These are phyloP conservation scores for Massariosphaeria phaeospora DNA, from an alignment of 495 filamentous ascomycete species.

Conservation along the genomic window DNA sequence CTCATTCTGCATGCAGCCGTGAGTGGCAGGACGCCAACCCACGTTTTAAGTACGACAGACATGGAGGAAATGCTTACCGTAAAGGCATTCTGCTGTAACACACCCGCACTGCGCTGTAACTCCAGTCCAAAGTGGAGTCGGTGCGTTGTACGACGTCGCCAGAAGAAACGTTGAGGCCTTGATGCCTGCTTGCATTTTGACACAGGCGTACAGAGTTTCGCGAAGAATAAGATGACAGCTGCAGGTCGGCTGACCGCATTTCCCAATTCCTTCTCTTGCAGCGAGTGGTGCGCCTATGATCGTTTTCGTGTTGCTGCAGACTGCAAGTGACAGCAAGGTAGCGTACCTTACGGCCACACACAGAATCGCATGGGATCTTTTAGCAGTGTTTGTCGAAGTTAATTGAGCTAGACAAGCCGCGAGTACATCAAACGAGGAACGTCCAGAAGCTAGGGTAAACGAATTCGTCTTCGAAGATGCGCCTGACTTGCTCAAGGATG, in stretches of 20 bases:
- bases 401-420: not conserved
- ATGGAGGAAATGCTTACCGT: constrained; percentile 20
- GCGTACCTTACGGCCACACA: not conserved
- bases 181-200: constrained; percentile 27
- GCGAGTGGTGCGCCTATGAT: not conserved
- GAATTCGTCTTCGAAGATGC: constrained; percentile 97
- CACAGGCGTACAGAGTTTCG: constrained; percentile 17
- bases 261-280: constrained; percentile 22
- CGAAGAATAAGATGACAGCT: constrained; percentile 21
- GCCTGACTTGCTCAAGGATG: constrained; percentile 89
- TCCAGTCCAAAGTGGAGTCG: constrained; percentile 17
- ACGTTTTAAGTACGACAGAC: constrained; percentile 20
- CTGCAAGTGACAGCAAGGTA: constrained; percentile 22
- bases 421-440: constrained; percentile 65
- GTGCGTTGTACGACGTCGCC: constrained; percentile 21
- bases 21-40: constrained; percentile 21
- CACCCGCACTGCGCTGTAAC: constrained; percentile 30
- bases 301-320: constrained; percentile 5
- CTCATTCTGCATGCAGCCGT: constrained; percentile 16
- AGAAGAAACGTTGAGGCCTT: constrained; percentile 13
- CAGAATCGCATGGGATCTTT: constrained; percentile 7
- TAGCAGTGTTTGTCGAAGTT: constrained; percentile 12
- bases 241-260: constrained; percentile 21
- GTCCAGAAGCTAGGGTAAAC: constrained; percentile 99
- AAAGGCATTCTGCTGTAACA: constrained; percentile 22